A percentile compares a stretch with the other conserved stretches of the same genome.
Evolutionary conservation across 1,284 basidiomycete genomes (phyloP).

Genomic region (Cryptococcus maquisensis): DNA sequence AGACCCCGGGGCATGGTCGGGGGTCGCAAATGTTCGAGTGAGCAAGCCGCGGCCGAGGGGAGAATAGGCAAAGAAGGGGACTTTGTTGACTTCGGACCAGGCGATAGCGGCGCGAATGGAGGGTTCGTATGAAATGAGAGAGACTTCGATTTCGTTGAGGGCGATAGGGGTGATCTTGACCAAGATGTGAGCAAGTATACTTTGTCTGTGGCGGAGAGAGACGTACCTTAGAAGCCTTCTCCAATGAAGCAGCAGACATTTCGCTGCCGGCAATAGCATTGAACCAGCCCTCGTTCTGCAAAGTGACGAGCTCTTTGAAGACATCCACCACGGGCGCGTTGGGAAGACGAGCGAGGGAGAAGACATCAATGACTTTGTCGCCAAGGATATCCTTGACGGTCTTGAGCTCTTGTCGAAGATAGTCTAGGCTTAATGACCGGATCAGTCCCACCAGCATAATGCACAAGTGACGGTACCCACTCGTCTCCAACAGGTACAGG

Average conservation of each 20-base stretch:
- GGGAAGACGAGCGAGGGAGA: conserved; percentile 28
- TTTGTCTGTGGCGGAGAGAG: background rate
- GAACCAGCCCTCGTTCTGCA: conserved; percentile 36
- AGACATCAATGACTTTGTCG: conserved; percentile 55
- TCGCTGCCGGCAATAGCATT: conserved; percentile 32
- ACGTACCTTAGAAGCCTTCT: conserved; percentile 25
- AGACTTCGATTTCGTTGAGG: conserved; percentile 57
- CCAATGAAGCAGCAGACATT: conserved; percentile 17
- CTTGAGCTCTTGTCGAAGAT: conserved; percentile 50
- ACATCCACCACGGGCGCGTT: conserved; percentile 16
- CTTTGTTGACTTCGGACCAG: conserved; percentile 51
- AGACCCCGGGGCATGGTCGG: conserved; percentile 48
- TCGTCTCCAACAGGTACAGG: conserved; percentile 4
- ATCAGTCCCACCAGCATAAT: background rate
- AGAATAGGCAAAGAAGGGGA: conserved; percentile 59
- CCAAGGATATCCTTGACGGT: conserved; percentile 49
- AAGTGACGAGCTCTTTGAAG: conserved; percentile 18
- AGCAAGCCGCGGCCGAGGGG: conserved; percentile 62
- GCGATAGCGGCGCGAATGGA: conserved; percentile 49
- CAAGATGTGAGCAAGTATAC: too few species aligned
- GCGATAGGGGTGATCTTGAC: conserved; percentile 53
- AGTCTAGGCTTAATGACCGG: conserved; percentile 32
- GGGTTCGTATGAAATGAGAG: conserved; percentile 54
- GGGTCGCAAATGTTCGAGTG: conserved; percentile 54
- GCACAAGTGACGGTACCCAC: background rate